A percentile compares a stretch with the other conserved stretches of the same genome.
These are phyloP conservation scores for Rostrohypoxylon terebratum DNA, from an alignment of 495 filamentous ascomycete species.

Conservation along the genomic window DNA sequence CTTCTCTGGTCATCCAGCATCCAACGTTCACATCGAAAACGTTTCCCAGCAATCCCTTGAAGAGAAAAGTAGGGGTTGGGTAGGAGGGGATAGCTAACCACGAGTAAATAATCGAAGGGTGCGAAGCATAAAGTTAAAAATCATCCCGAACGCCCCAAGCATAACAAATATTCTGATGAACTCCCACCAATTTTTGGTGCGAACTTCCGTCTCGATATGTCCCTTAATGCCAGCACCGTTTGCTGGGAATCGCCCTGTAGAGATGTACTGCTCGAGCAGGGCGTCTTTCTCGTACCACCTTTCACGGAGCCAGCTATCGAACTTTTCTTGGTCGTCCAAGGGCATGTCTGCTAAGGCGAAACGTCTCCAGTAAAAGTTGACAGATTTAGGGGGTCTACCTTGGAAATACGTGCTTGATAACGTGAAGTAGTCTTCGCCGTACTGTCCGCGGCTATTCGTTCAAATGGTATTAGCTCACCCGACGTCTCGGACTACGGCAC, in stretches of 20 bases:
- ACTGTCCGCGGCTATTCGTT: constrained; percentile 68
- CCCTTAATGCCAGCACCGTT: constrained; percentile 51
- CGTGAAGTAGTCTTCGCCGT: constrained; percentile 81
- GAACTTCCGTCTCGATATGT: constrained; percentile 62
- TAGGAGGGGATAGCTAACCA: constrained; percentile 7
- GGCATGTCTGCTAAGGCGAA: constrained; percentile 76
- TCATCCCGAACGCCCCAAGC: constrained; percentile 52
- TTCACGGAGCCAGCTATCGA: constrained; percentile 78
- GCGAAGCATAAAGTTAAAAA: constrained; percentile 50
- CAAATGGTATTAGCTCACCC: constrained; percentile 23
- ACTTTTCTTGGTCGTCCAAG: constrained; percentile 68
- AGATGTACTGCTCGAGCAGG: constrained; percentile 75
- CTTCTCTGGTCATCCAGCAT: not conserved
- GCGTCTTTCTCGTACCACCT: constrained; percentile 86
- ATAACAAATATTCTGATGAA: constrained; percentile 64
- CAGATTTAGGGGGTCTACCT: constrained; percentile 81
- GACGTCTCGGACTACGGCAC: constrained; percentile 23
- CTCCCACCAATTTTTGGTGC: constrained; percentile 59
- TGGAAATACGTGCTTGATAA: constrained; percentile 78
- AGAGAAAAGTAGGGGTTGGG: not conserved
- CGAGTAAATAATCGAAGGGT: constrained; percentile 23
- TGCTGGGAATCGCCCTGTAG: constrained; percentile 75
- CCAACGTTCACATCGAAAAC: not conserved
- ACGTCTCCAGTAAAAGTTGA: constrained; percentile 87
- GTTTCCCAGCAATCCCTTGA: not conserved